Conservation (phyloP, 495 filamentous ascomycete species). For the Penicillium arizonense region DNA sequence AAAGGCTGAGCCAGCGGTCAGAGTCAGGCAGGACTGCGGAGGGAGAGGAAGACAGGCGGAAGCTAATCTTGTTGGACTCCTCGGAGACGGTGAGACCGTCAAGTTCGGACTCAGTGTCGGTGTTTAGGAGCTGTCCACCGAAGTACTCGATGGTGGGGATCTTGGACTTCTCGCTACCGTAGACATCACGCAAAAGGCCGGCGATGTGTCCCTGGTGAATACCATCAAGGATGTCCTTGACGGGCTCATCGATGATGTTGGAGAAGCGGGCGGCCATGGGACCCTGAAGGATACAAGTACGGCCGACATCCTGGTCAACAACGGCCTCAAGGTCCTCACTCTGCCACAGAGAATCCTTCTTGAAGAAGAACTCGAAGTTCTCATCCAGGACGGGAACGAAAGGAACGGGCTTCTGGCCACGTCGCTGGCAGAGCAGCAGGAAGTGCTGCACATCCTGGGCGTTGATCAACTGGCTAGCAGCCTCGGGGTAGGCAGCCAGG, state of each 20-base stretch:
- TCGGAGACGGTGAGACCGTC: conserved; percentile 80
- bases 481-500: conserved; percentile 77
- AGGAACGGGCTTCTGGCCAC: conserved; percentile 92
- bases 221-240: conserved; percentile 87
- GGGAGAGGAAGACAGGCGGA: conserved; percentile 73
- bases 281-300: conserved; percentile 93
- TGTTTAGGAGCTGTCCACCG: conserved; percentile 69
- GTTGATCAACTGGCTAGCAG: conserved; percentile 88
- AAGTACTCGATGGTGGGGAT: conserved; percentile 94
- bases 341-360: conserved; percentile 99
- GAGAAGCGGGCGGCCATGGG: conserved; percentile 93
- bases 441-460: conserved; percentile 98
- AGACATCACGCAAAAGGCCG: conserved; percentile 74
- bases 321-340: conserved; percentile 96
- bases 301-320: conserved; percentile 89
- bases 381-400: conserved; percentile 94
- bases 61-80: conserved; percentile 71
- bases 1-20: conserved; percentile 79
- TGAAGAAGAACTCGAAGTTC: conserved; percentile 97
- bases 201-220: conserved; percentile 87
- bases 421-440: conserved; percentile 85
- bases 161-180: conserved; percentile 64
- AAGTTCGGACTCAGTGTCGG: conserved; percentile 58
- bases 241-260: conserved; percentile 81
- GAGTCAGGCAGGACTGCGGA: conserved; percentile 69